These are phyloP conservation scores for Tanacetum coccineum DNA, from an alignment of 129 eudicot genomes.

Conservation along the genomic window DNA sequence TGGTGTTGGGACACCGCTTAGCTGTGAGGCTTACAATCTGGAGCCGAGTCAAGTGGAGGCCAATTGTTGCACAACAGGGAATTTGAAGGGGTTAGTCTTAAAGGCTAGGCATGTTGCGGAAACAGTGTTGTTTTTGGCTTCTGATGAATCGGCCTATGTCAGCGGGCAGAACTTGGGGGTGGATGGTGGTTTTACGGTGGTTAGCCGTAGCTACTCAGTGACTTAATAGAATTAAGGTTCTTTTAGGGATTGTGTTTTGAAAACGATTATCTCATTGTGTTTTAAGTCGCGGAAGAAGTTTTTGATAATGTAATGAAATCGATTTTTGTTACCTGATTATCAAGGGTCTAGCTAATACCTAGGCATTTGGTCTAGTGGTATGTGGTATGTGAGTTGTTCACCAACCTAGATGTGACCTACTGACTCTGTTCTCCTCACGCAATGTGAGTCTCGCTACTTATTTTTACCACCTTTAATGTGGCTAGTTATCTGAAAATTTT, in stretches of 20 bases:
- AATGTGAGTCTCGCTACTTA: no score
- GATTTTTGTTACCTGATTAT: no score
- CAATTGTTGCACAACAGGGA: slow-evolving; percentile 26
- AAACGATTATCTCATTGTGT: background rate
- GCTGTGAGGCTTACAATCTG: slow-evolving; percentile 43
- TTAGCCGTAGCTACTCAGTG: slow-evolving; percentile 34
- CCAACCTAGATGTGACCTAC: no score
- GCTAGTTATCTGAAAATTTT: no score
- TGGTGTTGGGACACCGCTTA: slow-evolving; percentile 69
- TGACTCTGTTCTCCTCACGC: no score
- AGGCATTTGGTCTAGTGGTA: no score
- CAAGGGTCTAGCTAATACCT: no score
- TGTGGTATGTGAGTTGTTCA: no score
- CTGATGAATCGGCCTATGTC: slow-evolving; percentile 70
- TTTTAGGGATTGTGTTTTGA: background rate
- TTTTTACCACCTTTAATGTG: no score
- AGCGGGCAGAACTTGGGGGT: slow-evolving; percentile 73
- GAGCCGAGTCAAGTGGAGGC: slow-evolving; percentile 47
- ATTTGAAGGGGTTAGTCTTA: slow-evolving; percentile 60
- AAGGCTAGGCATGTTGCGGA: slow-evolving; percentile 70
- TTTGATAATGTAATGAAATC: no score
- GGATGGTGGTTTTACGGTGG: slow-evolving; percentile 81
- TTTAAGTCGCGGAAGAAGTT: background rate
- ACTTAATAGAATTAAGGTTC: background rate
- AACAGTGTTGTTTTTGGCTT: slow-evolving; percentile 73